A percentile compares a stretch with the other conserved stretches of the same genome.
Conservation (phyloP, 495 filamentous ascomycete species). For the Penicillium argentinense region DNA sequence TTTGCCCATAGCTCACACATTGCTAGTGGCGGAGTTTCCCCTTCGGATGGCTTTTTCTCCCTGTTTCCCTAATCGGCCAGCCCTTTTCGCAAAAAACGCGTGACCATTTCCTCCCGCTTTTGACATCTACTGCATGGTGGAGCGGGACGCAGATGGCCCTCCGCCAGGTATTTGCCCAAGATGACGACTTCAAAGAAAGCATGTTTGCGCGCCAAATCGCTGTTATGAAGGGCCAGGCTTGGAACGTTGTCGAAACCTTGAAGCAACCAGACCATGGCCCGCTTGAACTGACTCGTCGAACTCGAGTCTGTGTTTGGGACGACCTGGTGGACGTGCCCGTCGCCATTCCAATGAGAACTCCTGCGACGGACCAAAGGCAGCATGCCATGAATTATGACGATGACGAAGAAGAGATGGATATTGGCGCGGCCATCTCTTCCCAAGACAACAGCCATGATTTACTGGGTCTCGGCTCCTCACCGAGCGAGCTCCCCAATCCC, state of each 20-base stretch:
- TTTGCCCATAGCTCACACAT: constrained; percentile 20
- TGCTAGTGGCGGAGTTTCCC: constrained; percentile 81
- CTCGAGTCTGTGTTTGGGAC: constrained; percentile 96
- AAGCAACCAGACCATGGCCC: constrained; percentile 91
- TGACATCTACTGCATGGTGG: constrained; percentile 97
- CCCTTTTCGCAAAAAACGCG: constrained; percentile 92
- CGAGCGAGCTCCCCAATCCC: constrained; percentile 70
- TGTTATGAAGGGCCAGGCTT: constrained; percentile 98
- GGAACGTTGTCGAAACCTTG: constrained; percentile 97
- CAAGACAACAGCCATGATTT: constrained; percentile 64
- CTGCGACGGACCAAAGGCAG: constrained; percentile 70
- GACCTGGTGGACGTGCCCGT: constrained; percentile 94
- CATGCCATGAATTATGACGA: constrained; percentile 46
- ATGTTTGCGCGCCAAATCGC: constrained; percentile 98
- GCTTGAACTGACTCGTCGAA: constrained; percentile 84
- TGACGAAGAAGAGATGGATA: constrained; percentile 83
- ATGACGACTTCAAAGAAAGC: constrained; percentile 93
- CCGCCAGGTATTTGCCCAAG: constrained; percentile 80
- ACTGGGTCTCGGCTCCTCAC: constrained; percentile 64
- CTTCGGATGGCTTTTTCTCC: constrained; percentile 97
- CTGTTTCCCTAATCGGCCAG: constrained; percentile 92
- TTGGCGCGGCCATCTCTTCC: constrained; percentile 68
- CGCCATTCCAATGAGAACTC: constrained; percentile 81
- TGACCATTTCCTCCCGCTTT: constrained; percentile 87
- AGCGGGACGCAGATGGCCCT: constrained; percentile 86